Conservation (phyloP, 768 basidiomycete species). For the Boletus rufocinnamomeus region DNA sequence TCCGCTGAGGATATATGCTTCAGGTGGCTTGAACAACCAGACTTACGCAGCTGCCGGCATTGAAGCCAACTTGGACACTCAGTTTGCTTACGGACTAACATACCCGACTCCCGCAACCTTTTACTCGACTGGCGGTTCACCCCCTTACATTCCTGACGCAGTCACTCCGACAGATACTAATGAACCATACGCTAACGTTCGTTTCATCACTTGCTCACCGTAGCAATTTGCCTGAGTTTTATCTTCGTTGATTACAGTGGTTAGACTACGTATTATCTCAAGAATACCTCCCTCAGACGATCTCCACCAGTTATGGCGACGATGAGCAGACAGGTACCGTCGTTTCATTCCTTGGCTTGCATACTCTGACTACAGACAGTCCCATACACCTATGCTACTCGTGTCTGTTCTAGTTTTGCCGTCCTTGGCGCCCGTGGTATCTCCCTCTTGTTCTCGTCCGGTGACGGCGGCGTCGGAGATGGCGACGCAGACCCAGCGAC, state of each 20-base stretch:
- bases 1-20: constrained; percentile 9
- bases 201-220: constrained; percentile 14
- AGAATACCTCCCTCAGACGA: constrained; percentile 52
- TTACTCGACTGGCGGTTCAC: constrained; percentile 62
- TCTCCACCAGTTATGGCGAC: constrained; percentile 75
- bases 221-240: not conserved
- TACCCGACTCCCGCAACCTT: constrained; percentile 61
- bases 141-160: constrained; percentile 56
- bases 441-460: constrained; percentile 64
- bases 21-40: constrained; percentile 66
- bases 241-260: constrained; percentile 46
- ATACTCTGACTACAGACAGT: constrained; percentile 38
- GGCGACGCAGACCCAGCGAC: constrained; percentile 52
- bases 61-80: constrained; percentile 70
- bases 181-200: constrained; percentile 49
- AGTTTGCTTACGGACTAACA: constrained; percentile 66
- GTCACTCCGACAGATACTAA: constrained; percentile 44
- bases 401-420: constrained; percentile 63
- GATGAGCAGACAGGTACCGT: constrained; percentile 65
- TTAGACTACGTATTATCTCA: constrained; percentile 56
- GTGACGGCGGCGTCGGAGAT: constrained; percentile 72
- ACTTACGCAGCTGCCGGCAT: constrained; percentile 49
- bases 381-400: constrained; percentile 55
- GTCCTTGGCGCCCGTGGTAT: constrained; percentile 68
- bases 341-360: not conserved